These are phyloP conservation scores for Hydrangea macrophylla DNA, from an alignment of 148 eudicot genomes.

Conservation along the genomic window DNA sequence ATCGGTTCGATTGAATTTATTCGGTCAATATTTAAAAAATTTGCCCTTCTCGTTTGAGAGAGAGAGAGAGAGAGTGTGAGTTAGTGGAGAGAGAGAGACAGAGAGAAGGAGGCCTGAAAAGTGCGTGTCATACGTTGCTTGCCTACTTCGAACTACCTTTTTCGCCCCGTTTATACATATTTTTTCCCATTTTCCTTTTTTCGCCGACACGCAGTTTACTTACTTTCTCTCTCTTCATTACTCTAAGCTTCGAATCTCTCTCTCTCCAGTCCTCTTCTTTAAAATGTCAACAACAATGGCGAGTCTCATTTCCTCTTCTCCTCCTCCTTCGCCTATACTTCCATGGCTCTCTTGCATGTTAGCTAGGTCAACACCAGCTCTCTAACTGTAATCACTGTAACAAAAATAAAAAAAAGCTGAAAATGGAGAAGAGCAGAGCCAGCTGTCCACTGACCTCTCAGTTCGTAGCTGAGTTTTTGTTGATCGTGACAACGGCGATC, in stretches of 20 bases:
- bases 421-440: constrained; percentile 15
- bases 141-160: not conserved
- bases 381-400: not conserved
- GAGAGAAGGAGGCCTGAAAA: not conserved
- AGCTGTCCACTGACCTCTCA: not conserved
- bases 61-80: too few species aligned
- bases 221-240: constrained; percentile 26
- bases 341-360: not conserved
- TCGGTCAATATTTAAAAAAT: too few species aligned
- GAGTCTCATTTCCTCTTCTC: constrained; percentile 14
- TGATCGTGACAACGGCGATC: constrained; percentile 28
- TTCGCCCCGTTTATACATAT: constrained; percentile 12
- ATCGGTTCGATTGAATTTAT: too few species aligned
- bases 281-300: constrained; percentile 33
- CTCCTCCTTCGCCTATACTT: constrained; percentile 11
- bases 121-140: not conserved
- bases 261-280: constrained; percentile 15
- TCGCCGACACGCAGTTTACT: constrained; percentile 36
- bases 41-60: too few species aligned
- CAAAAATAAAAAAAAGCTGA: not conserved
- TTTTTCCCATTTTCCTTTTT: constrained; percentile 19
- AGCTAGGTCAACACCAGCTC: constrained; percentile 8
- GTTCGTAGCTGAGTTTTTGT: constrained; percentile 7
- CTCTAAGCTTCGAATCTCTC: constrained; percentile 41
- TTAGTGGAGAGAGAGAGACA: too few species aligned